Conservation (phyloP, 768 basidiomycete genomes). For the Kwoniella mangroviensis region DNA sequence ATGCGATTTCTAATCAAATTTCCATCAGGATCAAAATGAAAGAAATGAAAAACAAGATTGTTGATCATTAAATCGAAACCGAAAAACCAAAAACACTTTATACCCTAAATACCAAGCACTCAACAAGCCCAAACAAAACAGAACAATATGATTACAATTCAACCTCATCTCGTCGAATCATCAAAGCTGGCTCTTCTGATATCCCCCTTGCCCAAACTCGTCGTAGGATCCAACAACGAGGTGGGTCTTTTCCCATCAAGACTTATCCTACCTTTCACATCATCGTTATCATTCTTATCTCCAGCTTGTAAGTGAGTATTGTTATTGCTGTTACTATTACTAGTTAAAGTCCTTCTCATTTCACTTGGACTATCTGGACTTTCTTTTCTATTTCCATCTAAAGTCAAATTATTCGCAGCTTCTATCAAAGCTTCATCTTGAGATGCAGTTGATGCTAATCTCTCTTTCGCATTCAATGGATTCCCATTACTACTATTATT, state of each 20-base stretch:
- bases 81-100: too few relatives aligned
- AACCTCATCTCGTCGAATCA: not conserved
- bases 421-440: slow-evolving; percentile 5
- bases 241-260: slow-evolving; percentile 4
- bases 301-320: not conserved
- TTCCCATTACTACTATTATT: not conserved
- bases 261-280: not conserved
- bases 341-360: slow-evolving; percentile 15
- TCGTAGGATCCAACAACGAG: not conserved
- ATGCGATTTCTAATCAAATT: not conserved
- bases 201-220: not conserved
- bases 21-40: not conserved
- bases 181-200: slow-evolving; percentile 19
- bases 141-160: not conserved
- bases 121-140: not conserved
- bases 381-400: slow-evolving; percentile 2
- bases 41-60: not conserved
- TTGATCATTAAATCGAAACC: too few relatives aligned
- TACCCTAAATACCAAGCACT: not conserved
- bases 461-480: slow-evolving; percentile 38
- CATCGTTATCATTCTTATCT: not conserved
- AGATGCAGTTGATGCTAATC: slow-evolving; percentile 29
- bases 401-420: not conserved
- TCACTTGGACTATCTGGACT: slow-evolving; percentile 22
- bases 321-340: not conserved